A percentile compares a stretch with the other conserved stretches of the same genome.
Evolutionary conservation across 768 basidiomycete genomes (phyloP).

Genomic region (Leccinum arenicola): DNA sequence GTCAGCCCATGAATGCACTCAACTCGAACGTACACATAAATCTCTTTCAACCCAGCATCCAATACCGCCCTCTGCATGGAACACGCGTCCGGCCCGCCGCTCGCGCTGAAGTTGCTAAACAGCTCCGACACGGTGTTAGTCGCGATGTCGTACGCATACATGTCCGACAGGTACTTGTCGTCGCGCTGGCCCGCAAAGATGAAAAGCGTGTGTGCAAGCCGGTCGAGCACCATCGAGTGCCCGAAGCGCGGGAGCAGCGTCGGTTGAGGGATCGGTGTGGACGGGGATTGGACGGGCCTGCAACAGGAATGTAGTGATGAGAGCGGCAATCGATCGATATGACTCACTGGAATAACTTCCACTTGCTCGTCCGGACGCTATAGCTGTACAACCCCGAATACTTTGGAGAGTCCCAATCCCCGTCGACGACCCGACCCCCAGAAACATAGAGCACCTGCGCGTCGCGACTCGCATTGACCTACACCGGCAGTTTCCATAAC

Average conservation of each 20-base stretch:
- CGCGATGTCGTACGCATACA: slow-evolving; percentile 68
- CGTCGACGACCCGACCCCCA: slow-evolving; percentile 72
- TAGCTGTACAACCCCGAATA: slow-evolving; percentile 77
- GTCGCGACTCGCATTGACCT: slow-evolving; percentile 27
- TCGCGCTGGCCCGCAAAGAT: slow-evolving; percentile 75
- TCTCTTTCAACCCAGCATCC: slow-evolving; percentile 58
- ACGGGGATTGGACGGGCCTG: slow-evolving; percentile 22
- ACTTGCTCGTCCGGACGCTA: slow-evolving; percentile 59
- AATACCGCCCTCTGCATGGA: slow-evolving; percentile 76
- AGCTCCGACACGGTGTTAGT: slow-evolving; percentile 58
- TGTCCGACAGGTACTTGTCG: slow-evolving; percentile 66
- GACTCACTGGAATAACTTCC: slow-evolving; percentile 67
- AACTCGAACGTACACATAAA: slow-evolving; percentile 55
- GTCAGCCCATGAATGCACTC: not conserved
- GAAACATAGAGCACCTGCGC: slow-evolving; percentile 71
- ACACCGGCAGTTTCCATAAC: no score
- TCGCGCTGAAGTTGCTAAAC: slow-evolving; percentile 56
- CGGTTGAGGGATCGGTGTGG: slow-evolving; percentile 30
- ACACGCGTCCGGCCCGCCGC: slow-evolving; percentile 67
- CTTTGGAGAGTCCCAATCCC: slow-evolving; percentile 54
- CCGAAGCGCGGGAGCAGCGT: slow-evolving; percentile 63
- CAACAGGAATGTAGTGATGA: not conserved
- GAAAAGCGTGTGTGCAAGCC: slow-evolving; percentile 53
- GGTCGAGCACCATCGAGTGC: slow-evolving; percentile 81
- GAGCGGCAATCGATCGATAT: not conserved